Conservation (phyloP, 208 protist species). For the Trypanosoma congolense region DNA sequence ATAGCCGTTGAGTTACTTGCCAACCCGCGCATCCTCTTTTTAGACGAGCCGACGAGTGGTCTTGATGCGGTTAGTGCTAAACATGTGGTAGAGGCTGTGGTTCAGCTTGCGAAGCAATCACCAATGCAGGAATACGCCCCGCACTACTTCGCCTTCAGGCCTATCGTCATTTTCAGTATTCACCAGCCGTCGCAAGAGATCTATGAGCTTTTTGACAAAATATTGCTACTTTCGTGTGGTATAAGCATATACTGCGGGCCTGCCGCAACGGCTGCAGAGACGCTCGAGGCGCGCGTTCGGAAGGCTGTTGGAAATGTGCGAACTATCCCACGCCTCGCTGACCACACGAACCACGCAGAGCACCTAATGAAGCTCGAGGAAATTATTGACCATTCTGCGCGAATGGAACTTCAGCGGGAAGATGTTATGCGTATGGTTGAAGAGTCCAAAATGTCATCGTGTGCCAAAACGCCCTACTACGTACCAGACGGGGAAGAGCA, state of each 20-base stretch:
- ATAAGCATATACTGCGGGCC: conserved; percentile 83
- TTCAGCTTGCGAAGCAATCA: conserved; percentile 76
- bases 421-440: conserved; percentile 2
- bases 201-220: conserved; percentile 83
- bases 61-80: conserved; percentile 82
- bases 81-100: conserved; percentile 76
- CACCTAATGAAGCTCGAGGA: conserved; percentile 87
- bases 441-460: neutral
- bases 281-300: conserved; percentile 50
- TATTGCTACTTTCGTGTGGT: conserved; percentile 80
- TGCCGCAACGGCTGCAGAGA: conserved; percentile 45
- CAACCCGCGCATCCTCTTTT: conserved; percentile 87
- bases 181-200: conserved; percentile 90
- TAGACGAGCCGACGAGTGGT: conserved; percentile 90
- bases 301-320: conserved; percentile 38
- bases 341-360: conserved; percentile 75
- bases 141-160: conserved; percentile 83
- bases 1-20: conserved; percentile 90
- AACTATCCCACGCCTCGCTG: conserved; percentile 28
- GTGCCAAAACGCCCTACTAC: too few species aligned
- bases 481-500: too few species aligned
- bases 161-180: conserved; percentile 90
- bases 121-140: conserved; percentile 74
- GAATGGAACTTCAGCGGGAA: conserved; percentile 50
- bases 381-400: conserved; percentile 62